These are phyloP conservation scores for Aureobasidium uvarum DNA, from an alignment of 2,329 filamentous ascomycete genomes.

Conservation along the genomic window DNA sequence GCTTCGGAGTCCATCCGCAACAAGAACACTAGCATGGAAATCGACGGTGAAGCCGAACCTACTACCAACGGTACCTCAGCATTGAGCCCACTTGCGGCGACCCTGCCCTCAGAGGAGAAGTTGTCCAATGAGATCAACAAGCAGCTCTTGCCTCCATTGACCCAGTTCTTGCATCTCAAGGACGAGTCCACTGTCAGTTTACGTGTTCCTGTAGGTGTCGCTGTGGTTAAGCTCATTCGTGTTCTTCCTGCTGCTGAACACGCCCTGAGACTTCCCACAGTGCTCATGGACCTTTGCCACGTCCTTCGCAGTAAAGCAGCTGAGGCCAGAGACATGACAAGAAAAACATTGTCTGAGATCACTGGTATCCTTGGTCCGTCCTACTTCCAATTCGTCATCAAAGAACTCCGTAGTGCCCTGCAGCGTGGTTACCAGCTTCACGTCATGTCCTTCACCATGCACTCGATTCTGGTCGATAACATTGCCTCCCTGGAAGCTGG, in stretches of 20 bases:
- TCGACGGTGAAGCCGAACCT: background rate
- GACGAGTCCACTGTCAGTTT: slow-evolving; percentile 92
- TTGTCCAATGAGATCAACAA: slow-evolving; percentile 63
- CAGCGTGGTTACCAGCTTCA: slow-evolving; percentile 89
- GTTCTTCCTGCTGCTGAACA: slow-evolving; percentile 73
- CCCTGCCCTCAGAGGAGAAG: slow-evolving; percentile 45
- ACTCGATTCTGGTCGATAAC: slow-evolving; percentile 78
- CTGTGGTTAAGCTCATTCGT: slow-evolving; percentile 81
- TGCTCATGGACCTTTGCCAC: slow-evolving; percentile 88
- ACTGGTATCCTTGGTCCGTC: slow-evolving; percentile 73
- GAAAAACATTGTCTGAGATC: slow-evolving; percentile 84
- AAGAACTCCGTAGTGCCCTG: slow-evolving; percentile 80
- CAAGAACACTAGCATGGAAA: slow-evolving; percentile 15
- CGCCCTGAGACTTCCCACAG: slow-evolving; percentile 70
- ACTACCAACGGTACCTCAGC: background rate
- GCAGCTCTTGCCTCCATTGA: slow-evolving; percentile 73
- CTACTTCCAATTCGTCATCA: slow-evolving; percentile 90
- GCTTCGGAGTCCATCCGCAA: slow-evolving; percentile 11
- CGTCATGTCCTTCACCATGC: slow-evolving; percentile 90
- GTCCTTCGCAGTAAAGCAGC: slow-evolving; percentile 86
- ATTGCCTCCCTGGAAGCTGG: slow-evolving; percentile 73
- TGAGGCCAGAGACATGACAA: slow-evolving; percentile 85
- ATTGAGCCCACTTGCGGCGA: slow-evolving; percentile 40
- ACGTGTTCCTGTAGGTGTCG: slow-evolving; percentile 84
- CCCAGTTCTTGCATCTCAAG: slow-evolving; percentile 87